These are phyloP conservation scores for Ophiostoma himal-ulmi DNA, from an alignment of 2,329 filamentous ascomycete species.

Conservation along the genomic window DNA sequence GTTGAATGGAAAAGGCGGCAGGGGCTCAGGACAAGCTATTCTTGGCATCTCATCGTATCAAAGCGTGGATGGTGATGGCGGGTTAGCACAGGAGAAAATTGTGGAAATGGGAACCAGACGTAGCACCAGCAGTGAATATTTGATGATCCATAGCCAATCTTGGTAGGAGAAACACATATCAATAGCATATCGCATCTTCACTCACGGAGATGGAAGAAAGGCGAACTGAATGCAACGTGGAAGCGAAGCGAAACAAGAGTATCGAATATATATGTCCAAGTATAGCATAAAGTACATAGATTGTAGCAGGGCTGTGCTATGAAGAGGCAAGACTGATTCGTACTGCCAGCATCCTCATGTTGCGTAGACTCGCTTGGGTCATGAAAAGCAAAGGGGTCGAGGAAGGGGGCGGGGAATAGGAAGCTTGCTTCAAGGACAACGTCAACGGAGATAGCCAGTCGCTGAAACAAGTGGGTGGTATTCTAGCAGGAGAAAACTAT, in stretches of 20 bases:
- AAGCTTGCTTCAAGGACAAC: background rate
- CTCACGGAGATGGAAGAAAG: background rate
- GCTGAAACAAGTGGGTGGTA: background rate
- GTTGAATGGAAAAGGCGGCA: background rate
- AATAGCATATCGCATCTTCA: background rate
- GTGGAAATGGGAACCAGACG: background rate
- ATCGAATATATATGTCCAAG: background rate
- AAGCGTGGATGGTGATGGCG: background rate
- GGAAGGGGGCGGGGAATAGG: background rate
- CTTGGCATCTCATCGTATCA: slow-evolving; percentile 4
- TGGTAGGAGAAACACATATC: background rate
- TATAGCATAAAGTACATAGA: background rate
- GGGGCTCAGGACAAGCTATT: slow-evolving; percentile 6
- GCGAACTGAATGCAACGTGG: background rate
- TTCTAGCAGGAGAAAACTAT: background rate
- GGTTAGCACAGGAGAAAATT: background rate
- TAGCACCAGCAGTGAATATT: background rate
- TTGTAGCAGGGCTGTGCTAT: background rate
- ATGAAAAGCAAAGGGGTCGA: background rate
- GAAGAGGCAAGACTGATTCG: background rate
- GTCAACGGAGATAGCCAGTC: background rate
- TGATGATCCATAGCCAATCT: background rate
- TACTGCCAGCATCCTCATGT: background rate
- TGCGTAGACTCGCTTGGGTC: background rate
- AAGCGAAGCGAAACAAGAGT: slow-evolving; percentile 3